Conservation (phyloP, 192 early-diverging fungal genomes). For the Cladochytrium replicatum region DNA sequence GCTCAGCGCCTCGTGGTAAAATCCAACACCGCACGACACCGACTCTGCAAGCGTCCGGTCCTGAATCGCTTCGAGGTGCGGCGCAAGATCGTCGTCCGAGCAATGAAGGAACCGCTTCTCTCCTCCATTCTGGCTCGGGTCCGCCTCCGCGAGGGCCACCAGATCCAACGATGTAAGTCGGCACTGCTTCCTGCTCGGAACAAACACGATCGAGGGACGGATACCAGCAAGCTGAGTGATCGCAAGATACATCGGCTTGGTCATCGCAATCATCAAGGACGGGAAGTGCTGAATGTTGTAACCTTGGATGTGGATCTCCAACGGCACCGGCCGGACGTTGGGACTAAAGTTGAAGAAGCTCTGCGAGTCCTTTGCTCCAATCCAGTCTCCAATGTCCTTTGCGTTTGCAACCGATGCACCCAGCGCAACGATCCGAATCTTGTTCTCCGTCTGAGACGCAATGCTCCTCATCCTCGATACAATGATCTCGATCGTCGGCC, state of each 20-base stretch:
- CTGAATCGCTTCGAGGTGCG: constrained; percentile 49
- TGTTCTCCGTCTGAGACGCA: constrained; percentile 60
- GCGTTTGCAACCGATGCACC: constrained; percentile 90
- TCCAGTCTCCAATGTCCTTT: constrained; percentile 97
- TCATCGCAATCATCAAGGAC: constrained; percentile 91
- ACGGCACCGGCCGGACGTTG: constrained; percentile 80
- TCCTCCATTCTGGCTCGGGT: neutral
- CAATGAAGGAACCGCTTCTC: constrained; percentile 63
- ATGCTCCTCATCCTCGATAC: constrained; percentile 92
- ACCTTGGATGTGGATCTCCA: constrained; percentile 92
- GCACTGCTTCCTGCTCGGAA: constrained; percentile 80
- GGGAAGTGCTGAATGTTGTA: constrained; percentile 88
- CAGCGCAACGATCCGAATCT: constrained; percentile 86
- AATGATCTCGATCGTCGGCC: constrained; percentile 87
- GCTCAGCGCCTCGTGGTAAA: constrained; percentile 83
- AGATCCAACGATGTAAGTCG: constrained; percentile 79
- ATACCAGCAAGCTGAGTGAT: constrained; percentile 53
- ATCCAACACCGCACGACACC: constrained; percentile 74
- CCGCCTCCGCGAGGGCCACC: constrained; percentile 63
- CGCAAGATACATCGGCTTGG: constrained; percentile 71
- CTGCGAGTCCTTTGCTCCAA: constrained; percentile 59
- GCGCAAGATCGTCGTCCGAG: constrained; percentile 48
- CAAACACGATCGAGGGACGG: constrained; percentile 83
- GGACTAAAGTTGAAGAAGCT: constrained; percentile 94
- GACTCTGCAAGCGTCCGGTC: constrained; percentile 66